Evolutionary conservation across 176 grass and related monocot genomes (phyloP).

Genomic region (Avena eriantha): DNA sequence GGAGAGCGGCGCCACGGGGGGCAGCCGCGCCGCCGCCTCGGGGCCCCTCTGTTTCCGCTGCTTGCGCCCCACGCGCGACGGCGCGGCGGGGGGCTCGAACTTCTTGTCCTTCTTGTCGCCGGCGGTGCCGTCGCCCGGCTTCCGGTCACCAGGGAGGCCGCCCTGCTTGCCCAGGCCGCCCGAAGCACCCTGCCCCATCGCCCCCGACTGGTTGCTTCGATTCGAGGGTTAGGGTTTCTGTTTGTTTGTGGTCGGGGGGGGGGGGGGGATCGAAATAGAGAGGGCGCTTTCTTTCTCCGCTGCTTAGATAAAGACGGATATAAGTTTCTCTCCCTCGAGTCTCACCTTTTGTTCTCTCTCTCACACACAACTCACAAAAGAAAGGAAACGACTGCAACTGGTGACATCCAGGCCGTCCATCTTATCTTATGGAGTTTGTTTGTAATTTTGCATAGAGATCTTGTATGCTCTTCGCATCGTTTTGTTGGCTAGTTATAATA

Average conservation of each 20-base stretch:
- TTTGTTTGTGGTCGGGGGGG: not conserved
- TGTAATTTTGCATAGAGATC: too few species aligned
- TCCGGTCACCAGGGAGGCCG: conserved; percentile 68
- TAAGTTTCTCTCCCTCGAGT: not conserved
- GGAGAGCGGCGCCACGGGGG: conserved; percentile 68
- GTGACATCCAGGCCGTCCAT: not conserved
- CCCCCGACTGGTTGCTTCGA: conserved; percentile 27
- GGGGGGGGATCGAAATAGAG: not conserved
- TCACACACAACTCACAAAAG: not conserved
- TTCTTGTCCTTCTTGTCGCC: conserved; percentile 72
- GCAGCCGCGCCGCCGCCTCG: conserved; percentile 74
- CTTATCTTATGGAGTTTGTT: not conserved
- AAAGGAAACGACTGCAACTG: not conserved
- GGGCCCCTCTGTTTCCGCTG: conserved; percentile 81
- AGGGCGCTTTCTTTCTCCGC: not conserved
- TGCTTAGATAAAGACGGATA: not conserved
- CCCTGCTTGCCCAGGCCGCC: conserved; percentile 59
- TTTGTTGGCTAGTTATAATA: too few species aligned
- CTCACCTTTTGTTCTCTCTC: not conserved
- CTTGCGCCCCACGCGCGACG: conserved; percentile 76
- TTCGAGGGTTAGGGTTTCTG: conserved; percentile 57
- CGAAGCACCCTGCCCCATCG: conserved; percentile 74
- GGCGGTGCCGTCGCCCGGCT: conserved; percentile 54
- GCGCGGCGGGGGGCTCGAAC: conserved; percentile 74
- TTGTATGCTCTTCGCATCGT: too few species aligned